A percentile compares a stretch with the other conserved stretches of the same genome.
phyloP scores from a whole-genome alignment of 129 eudicot species.

The Cynara cardunculus region DNA sequence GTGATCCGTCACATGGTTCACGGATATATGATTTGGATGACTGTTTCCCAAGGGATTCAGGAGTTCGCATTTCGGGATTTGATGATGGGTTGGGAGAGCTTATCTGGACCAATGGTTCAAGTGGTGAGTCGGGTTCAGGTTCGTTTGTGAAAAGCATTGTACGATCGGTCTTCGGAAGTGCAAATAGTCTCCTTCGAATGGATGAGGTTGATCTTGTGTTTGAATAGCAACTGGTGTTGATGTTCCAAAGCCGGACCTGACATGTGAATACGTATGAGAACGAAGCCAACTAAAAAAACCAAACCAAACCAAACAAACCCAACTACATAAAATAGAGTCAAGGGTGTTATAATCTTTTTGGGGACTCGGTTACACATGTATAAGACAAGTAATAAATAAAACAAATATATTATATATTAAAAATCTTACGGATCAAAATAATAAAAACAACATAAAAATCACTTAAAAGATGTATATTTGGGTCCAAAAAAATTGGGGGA shows the following conservation, averaged over 20 bases:
- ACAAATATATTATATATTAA: too few relatives aligned
- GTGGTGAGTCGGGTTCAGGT: conserved; percentile 7
- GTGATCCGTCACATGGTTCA: conserved; percentile 47
- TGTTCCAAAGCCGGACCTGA: conserved; percentile 83
- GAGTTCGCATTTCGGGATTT: conserved; percentile 59
- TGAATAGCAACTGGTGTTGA: conserved; percentile 60
- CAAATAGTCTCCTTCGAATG: conserved; percentile 53
- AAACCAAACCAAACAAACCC: neutral
- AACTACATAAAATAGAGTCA: too few relatives aligned
- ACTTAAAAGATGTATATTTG: too few relatives aligned
- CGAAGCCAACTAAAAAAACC: neutral
- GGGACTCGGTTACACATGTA: too few relatives aligned
- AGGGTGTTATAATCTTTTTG: too few relatives aligned
- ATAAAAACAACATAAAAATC: too few relatives aligned
- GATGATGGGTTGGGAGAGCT: conserved; percentile 13
- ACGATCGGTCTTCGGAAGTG: conserved; percentile 42
- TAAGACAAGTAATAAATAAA: too few relatives aligned
- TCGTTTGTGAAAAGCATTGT: conserved; percentile 43
- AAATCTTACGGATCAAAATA: too few relatives aligned
- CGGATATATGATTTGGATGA: conserved; percentile 15
- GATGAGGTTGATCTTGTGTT: conserved; percentile 60
- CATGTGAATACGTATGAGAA: neutral
- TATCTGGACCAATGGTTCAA: conserved; percentile 10
- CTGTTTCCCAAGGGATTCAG: conserved; percentile 37
- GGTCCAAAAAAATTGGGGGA: too few relatives aligned